A percentile compares a stretch with the other conserved stretches of the same genome.
Conservation (phyloP, 306 rosid species). For the Prunus dulcis region DNA sequence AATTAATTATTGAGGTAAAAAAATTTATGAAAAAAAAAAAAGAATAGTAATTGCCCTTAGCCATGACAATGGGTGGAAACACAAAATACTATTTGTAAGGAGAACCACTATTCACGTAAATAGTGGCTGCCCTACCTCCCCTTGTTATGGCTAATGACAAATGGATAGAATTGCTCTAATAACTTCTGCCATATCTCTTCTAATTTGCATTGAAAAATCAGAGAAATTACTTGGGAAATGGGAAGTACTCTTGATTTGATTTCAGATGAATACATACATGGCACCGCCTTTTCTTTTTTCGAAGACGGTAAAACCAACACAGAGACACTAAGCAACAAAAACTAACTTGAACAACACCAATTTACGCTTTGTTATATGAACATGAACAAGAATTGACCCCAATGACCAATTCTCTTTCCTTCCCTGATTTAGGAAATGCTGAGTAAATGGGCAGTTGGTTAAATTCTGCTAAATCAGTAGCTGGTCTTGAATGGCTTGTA, state of each 20-base stretch:
- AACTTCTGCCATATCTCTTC: not conserved
- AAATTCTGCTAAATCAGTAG: constrained; percentile 26
- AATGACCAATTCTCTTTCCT: constrained; percentile 18
- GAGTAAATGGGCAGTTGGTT: not conserved
- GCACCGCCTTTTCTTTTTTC: not conserved
- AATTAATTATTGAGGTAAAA: too few relatives aligned
- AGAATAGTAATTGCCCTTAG: too few relatives aligned
- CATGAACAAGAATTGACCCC: constrained; percentile 27
- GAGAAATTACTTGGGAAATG: not conserved
- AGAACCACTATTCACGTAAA: too few relatives aligned
- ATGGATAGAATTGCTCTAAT: too few relatives aligned
- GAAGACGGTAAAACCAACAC: constrained; percentile 2
- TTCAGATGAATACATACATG: constrained; percentile 24
- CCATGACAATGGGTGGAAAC: too few relatives aligned
- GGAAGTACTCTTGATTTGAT: constrained; percentile 16
- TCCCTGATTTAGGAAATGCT: constrained; percentile 10
- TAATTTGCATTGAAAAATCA: not conserved
- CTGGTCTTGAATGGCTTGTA: constrained; percentile 52
- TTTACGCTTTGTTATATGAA: constrained; percentile 28
- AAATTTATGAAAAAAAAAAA: too few relatives aligned
- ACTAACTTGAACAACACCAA: constrained; percentile 22
- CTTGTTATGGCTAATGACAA: too few relatives aligned
- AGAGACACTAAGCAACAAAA: not conserved
- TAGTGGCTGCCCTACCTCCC: too few relatives aligned
- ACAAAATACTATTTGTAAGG: too few relatives aligned